A percentile compares a stretch with the other conserved stretches of the same genome.
These are phyloP conservation scores for Alternaria solani DNA, from an alignment of 2,329 filamentous ascomycete genomes.

Conservation along the genomic window DNA sequence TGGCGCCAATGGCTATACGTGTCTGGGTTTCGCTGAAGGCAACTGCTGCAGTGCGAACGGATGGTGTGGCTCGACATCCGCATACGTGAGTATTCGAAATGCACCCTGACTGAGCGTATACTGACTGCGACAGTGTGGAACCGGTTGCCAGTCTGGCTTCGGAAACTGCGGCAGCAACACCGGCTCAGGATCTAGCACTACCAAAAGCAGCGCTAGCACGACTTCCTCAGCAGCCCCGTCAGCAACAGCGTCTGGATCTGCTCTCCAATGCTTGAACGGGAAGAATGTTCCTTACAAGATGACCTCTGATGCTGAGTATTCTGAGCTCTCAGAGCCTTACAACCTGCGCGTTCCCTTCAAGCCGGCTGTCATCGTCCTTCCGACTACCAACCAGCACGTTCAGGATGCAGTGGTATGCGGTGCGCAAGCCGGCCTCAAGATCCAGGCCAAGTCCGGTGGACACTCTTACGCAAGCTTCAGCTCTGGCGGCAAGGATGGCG, in stretches of 20 bases:
- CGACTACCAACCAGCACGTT: constrained; percentile 62
- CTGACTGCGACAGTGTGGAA: constrained; percentile 35
- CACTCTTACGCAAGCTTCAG: constrained; percentile 68
- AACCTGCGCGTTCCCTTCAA: constrained; percentile 50
- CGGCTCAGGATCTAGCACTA: constrained; percentile 19
- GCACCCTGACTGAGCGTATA: constrained; percentile 14
- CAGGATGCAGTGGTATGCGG: constrained; percentile 67
- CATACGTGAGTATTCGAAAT: constrained; percentile 8
- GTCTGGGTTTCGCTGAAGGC: constrained; percentile 26
- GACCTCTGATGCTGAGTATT: constrained; percentile 35
- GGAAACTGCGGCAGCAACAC: constrained; percentile 38
- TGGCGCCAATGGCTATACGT: constrained; percentile 46
- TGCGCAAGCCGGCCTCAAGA: constrained; percentile 57
- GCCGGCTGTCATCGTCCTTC: constrained; percentile 66
- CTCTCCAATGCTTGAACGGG: constrained; percentile 41
- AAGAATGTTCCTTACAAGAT: constrained; percentile 47
- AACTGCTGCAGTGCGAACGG: constrained; percentile 55
- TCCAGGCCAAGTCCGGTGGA: constrained; percentile 70
- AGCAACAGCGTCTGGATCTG: constrained; percentile 19
- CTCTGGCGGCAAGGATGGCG: constrained; percentile 59
- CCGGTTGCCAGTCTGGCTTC: constrained; percentile 44
- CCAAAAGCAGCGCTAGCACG: constrained; percentile 21
- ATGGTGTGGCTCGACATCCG: constrained; percentile 50
- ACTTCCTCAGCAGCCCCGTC: constrained; percentile 26
- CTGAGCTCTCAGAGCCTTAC: constrained; percentile 46